Evolutionary conservation across 257 asterid species (phyloP).

Genomic region (Solanum habrochaites): DNA sequence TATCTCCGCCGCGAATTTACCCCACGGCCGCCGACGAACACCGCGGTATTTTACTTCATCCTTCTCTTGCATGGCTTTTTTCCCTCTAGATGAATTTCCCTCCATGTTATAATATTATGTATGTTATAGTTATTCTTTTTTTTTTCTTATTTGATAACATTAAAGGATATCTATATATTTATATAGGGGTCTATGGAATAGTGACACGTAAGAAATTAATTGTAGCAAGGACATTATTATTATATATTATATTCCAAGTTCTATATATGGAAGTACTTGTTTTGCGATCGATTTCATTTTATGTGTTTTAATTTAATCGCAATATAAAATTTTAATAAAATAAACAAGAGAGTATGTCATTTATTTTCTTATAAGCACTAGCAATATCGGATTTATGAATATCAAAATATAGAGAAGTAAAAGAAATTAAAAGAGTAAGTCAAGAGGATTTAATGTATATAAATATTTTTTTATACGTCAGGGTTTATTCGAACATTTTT

Average conservation of each 20-base stretch:
- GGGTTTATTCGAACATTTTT: rapidly evolving
- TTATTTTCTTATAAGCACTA: not conserved
- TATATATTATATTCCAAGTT: not conserved
- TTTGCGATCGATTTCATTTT: not conserved
- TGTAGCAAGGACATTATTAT: not conserved
- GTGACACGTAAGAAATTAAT: not conserved
- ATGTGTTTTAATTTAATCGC: not conserved
- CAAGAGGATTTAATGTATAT: not conserved
- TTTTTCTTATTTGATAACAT: not conserved
- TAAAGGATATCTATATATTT: not conserved
- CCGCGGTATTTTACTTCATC: slow-evolving; percentile 45
- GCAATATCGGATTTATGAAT: not conserved
- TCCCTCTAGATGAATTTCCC: slow-evolving; percentile 26
- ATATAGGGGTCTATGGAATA: not conserved
- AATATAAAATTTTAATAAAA: not conserved
- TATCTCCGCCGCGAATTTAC: slow-evolving; percentile 66
- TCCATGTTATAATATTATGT: slow-evolving; percentile 15
- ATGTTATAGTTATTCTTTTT: not conserved
- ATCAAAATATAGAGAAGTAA: not conserved
- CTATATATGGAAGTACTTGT: not conserved
- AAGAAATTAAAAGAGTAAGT: not conserved
- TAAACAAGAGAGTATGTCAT: too few species aligned
- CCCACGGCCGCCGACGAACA: slow-evolving; percentile 54
- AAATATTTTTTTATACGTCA: not conserved
- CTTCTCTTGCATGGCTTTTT: slow-evolving; percentile 32